Base-by-base conservation (phyloP, 2,329 filamentous ascomycete genomes). In the Venturia oleaginea region DNA sequence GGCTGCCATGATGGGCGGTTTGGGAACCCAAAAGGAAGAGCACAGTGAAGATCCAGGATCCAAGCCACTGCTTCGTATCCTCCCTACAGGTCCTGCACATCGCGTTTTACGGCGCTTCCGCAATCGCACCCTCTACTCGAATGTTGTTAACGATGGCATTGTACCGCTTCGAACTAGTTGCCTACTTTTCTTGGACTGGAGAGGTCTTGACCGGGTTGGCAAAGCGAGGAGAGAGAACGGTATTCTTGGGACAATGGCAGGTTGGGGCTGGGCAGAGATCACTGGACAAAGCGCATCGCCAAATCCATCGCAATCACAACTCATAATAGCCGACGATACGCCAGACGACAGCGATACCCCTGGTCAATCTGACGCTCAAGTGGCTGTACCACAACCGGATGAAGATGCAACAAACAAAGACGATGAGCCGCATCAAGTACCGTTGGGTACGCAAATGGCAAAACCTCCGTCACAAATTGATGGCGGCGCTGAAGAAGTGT, bases 141-240 rank as follows among this genome's bases (percentile, higher is more conserved):
- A 97, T 71, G 92, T 97, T 15, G 93, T 97, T 69, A 97, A 97
- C 72, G 93, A 97, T 76, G 93, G 92, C 3, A 97, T 99, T 69
- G 94, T 99, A 4, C 94, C 94, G 2, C 78, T 99, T 40, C 86
- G 94, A 27, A 99, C 94, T 4, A 97, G 93, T 67, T 99, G 93
- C 74, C 80, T 99, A n/a, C 78, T 99, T 6, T 99, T 99, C 71
- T 79, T 99, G 1, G 94, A 99, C 73, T 99, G 94, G 94, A 89
- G 92, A 76, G 94, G 94, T 0, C 79, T 99, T 3, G 93, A 89
- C 5, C 88, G 91, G 46, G 94, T 99, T 1, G 92, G 97, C 69
- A 99, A 99, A 76, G 93, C 94, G 13, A 85, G 93, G 27, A 81
- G 94, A 73, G 93, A 96, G 73, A 96, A 92, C 66, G 93, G 93